Percentiles rank a stretch among this genome's conserved stretches.
phyloP scores from a whole-genome alignment of 306 rosid species.

The Neltuma alba region DNA sequence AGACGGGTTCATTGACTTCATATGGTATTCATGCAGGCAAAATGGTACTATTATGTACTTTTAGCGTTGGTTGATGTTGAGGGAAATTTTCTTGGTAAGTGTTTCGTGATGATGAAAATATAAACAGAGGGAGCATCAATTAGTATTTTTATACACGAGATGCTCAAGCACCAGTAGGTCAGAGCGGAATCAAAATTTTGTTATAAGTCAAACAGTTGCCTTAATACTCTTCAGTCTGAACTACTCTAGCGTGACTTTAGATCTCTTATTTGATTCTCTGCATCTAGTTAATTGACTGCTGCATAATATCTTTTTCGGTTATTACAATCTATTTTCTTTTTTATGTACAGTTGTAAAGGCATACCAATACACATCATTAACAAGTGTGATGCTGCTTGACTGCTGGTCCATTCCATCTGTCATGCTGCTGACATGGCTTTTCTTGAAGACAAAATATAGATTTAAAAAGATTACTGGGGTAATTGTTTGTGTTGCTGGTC shows the following conservation, averaged over 20 bases:
- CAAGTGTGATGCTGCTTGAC: constrained; percentile 95
- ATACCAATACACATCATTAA: constrained; percentile 92
- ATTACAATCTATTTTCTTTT: constrained; percentile 27
- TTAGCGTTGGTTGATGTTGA: constrained; percentile 87
- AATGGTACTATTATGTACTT: constrained; percentile 74
- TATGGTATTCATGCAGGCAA: constrained; percentile 57
- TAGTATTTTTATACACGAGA: constrained; percentile 17
- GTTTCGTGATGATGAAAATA: neutral
- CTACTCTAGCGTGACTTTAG: neutral
- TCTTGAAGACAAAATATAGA: constrained; percentile 92
- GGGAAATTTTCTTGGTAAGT: constrained; percentile 90
- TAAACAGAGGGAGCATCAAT: neutral
- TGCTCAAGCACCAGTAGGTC: neutral
- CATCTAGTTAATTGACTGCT: neutral
- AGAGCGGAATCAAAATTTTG: neutral
- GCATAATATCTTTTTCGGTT: constrained; percentile 7
- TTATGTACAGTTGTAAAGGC: constrained; percentile 91
- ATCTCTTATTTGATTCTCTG: constrained; percentile 9
- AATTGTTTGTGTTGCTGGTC: constrained; percentile 81
- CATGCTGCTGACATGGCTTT: constrained; percentile 94
- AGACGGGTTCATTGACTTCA: neutral
- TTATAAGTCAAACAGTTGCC: constrained; percentile 12
- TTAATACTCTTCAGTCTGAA: neutral
- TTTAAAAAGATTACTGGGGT: constrained; percentile 76
- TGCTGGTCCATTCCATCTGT: constrained; percentile 95